A percentile compares a stretch with the other conserved stretches of the same genome.
Evolutionary conservation across 2,329 filamentous ascomycete genomes (phyloP).

Genomic region (Bertia moriformis): DNA sequence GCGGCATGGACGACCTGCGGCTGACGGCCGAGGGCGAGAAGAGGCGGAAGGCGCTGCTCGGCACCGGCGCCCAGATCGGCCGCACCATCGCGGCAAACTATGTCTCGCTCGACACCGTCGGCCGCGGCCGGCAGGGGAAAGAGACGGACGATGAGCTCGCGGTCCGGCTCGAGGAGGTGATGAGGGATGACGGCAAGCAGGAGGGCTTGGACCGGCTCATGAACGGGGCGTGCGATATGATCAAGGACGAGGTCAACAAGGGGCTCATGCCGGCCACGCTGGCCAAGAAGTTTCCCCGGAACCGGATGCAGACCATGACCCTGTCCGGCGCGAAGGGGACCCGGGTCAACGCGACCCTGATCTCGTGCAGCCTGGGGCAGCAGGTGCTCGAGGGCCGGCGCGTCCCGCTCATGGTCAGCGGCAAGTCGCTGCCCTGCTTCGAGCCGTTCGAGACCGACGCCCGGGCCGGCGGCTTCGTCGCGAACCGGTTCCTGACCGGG

Average conservation of each 20-base stretch:
- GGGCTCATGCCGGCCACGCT: conserved; percentile 70
- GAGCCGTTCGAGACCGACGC: conserved; percentile 79
- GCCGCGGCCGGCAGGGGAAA: too few species aligned
- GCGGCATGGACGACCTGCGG: conserved; percentile 87
- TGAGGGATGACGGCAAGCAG: conserved; percentile 83
- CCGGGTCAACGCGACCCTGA: conserved; percentile 86
- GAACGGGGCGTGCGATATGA: conserved; percentile 51
- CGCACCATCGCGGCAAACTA: conserved; percentile 73
- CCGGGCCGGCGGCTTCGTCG: conserved; percentile 86
- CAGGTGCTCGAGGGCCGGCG: conserved; percentile 89
- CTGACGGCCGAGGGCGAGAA: conserved; percentile 69
- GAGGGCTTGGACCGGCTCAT: conserved; percentile 77
- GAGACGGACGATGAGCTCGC: conserved; percentile 57
- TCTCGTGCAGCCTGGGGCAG: conserved; percentile 93
- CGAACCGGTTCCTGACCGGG: conserved; percentile 92
- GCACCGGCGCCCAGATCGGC: conserved; percentile 54
- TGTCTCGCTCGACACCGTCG: conserved; percentile 62
- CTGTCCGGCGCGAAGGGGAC: conserved; percentile 89
- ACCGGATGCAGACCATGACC: conserved; percentile 99
- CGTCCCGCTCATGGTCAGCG: conserved; percentile 94
- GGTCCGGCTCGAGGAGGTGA: conserved; percentile 70
- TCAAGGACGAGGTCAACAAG: conserved; percentile 67
- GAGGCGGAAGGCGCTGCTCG: conserved; percentile 52
- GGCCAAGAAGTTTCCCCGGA: conserved; percentile 83
- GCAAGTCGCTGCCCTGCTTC: conserved; percentile 90